These are phyloP conservation scores for Hebeloma cylindrosporum DNA, from an alignment of 768 basidiomycete species.

Conservation along the genomic window DNA sequence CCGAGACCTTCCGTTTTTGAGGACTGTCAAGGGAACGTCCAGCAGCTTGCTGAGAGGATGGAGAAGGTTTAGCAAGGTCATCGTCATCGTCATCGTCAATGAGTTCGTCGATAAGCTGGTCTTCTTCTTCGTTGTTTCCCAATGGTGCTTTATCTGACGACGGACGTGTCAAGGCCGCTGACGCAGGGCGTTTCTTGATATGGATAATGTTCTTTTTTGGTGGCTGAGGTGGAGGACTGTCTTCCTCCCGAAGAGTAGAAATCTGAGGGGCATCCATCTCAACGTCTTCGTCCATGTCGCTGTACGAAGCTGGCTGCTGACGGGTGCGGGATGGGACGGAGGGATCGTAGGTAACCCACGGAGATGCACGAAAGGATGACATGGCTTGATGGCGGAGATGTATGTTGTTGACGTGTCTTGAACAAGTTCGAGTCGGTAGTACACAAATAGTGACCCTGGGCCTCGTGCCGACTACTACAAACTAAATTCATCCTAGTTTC, in stretches of 20 bases:
- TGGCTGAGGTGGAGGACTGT: slow-evolving; percentile 57
- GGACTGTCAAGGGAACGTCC: slow-evolving; percentile 33
- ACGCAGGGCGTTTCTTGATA: slow-evolving; percentile 21
- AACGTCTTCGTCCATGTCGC: slow-evolving; percentile 45
- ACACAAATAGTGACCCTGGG: slow-evolving; percentile 10
- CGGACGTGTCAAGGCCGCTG: slow-evolving; percentile 9
- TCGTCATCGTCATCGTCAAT: slow-evolving; percentile 49
- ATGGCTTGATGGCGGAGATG: slow-evolving; percentile 22
- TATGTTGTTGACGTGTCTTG: background rate
- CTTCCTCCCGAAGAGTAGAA: slow-evolving; percentile 73
- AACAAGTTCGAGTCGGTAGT: slow-evolving; percentile 11
- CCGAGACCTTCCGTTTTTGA: slow-evolving; percentile 50
- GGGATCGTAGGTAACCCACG: slow-evolving; percentile 60
- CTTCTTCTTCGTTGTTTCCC: slow-evolving; percentile 72
- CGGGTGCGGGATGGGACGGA: slow-evolving; percentile 25
- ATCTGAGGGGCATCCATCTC: slow-evolving; percentile 84
- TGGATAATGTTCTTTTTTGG: slow-evolving; percentile 20
- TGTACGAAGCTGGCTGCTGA: slow-evolving; percentile 24
- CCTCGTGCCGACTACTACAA: background rate
- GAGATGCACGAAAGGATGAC: slow-evolving; percentile 58
- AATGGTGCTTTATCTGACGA: slow-evolving; percentile 40
- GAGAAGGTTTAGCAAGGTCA: slow-evolving; percentile 31
- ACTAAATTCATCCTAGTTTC: slow-evolving; percentile 23
- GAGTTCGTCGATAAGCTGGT: slow-evolving; percentile 80
- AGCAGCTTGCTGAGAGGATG: slow-evolving; percentile 27